phyloP scores from a whole-genome alignment of 331 rosid genomes.

The Acacia pycnantha region DNA sequence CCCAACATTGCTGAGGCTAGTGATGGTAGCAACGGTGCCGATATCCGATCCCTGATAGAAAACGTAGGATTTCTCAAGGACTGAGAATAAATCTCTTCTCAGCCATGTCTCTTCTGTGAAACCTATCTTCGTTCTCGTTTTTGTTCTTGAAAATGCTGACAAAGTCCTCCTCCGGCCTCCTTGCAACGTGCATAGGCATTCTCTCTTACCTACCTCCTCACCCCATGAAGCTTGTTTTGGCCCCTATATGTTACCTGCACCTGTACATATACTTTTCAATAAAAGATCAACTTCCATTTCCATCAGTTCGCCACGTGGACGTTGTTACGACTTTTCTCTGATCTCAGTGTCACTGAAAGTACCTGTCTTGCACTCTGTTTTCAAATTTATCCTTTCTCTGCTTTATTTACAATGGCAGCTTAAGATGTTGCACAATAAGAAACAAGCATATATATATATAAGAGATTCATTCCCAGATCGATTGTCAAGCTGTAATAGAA shows the following conservation, averaged over 20 bases:
- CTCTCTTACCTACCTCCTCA: conserved; percentile 8
- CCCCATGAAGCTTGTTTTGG: neutral
- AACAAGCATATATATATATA: neutral
- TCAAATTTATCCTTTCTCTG: neutral
- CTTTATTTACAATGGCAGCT: neutral
- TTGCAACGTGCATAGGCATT: conserved; percentile 19
- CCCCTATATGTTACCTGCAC: neutral
- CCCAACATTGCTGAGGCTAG: conserved; percentile 68
- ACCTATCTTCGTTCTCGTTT: conserved; percentile 4
- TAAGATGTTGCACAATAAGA: conserved; percentile 13
- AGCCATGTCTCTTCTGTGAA: conserved; percentile 19
- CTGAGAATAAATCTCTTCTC: conserved; percentile 23
- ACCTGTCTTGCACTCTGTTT: conserved; percentile 8
- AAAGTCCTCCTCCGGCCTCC: conserved; percentile 13
- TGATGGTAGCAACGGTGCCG: conserved; percentile 60
- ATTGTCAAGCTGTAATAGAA: neutral
- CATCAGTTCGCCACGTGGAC: conserved; percentile 8
- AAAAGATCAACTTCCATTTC: conserved; percentile 24
- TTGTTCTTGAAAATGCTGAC: conserved; percentile 23
- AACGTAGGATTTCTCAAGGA: conserved; percentile 57
- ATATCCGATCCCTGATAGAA: conserved; percentile 65
- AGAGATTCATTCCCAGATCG: neutral
- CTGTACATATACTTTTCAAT: conserved; percentile 32
- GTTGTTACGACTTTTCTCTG: conserved; percentile 1
- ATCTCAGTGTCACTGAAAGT: conserved; percentile 4